Evolutionary conservation across 2,329 filamentous ascomycete genomes (phyloP).

Genomic region (Stachybotrys echinatus): DNA sequence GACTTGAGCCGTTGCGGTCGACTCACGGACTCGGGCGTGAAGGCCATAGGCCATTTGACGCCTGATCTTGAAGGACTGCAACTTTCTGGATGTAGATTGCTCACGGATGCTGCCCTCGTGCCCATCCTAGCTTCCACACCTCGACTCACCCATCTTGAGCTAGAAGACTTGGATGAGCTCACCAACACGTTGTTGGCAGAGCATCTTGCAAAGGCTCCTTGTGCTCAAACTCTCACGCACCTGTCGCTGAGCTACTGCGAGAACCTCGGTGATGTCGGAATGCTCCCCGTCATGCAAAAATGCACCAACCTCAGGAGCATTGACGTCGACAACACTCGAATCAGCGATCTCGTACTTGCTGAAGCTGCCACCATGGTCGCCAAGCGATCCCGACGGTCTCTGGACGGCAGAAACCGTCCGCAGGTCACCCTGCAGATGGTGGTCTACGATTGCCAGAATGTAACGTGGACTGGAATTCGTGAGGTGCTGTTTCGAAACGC

Average conservation of each 20-base stretch:
- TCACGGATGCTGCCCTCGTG: conserved; percentile 70
- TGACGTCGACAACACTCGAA: conserved; percentile 89
- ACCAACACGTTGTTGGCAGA: conserved; percentile 70
- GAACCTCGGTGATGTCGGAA: conserved; percentile 72
- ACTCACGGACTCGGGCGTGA: conserved; percentile 70
- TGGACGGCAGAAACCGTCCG: conserved; percentile 35
- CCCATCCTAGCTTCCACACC: conserved; percentile 71
- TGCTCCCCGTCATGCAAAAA: conserved; percentile 74
- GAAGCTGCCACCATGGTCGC: conserved; percentile 81
- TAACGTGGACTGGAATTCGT: conserved; percentile 88
- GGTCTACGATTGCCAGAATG: conserved; percentile 85
- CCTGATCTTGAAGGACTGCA: conserved; percentile 79
- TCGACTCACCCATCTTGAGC: conserved; percentile 75
- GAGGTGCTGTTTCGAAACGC: conserved; percentile 84
- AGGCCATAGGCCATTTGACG: conserved; percentile 65
- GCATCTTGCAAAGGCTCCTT: conserved; percentile 71
- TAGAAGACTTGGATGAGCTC: conserved; percentile 77
- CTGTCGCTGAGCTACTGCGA: conserved; percentile 90
- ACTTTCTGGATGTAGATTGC: conserved; percentile 67
- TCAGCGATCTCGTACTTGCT: conserved; percentile 78
- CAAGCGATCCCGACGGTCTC: conserved; percentile 48
- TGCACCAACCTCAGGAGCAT: conserved; percentile 66
- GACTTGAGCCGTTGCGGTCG: conserved; percentile 75
- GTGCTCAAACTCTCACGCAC: conserved; percentile 66
- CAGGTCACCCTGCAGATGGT: conserved; percentile 67